Conservation (phyloP, 106 monocot species). For the Alisma plantagoaquatica region DNA sequence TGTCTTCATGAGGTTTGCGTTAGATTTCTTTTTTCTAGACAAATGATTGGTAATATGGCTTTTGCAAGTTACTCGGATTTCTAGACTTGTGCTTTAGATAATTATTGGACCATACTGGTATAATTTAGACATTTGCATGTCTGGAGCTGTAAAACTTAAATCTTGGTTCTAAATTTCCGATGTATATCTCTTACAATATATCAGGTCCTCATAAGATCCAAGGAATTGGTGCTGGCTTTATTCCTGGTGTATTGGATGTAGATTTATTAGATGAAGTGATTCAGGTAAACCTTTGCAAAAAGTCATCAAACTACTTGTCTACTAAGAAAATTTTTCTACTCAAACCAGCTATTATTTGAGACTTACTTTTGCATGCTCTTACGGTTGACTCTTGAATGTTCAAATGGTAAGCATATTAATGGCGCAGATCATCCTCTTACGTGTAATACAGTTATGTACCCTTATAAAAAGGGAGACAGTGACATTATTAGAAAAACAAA, state of each 20-base stretch:
- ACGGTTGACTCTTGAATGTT: background rate
- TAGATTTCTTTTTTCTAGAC: background rate
- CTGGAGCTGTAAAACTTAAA: too few species aligned
- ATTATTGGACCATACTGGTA: background rate
- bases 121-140: background rate
- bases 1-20: background rate
- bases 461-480: too few species aligned
- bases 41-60: too few species aligned
- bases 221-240: too few species aligned
- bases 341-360: background rate
- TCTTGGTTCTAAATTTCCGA: too few species aligned
- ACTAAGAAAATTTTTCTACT: background rate
- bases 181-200: too few species aligned
- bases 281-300: constrained; percentile 5
- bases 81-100: too few species aligned
- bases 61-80: too few species aligned
- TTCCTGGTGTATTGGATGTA: constrained; percentile 11
- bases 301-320: too few species aligned
- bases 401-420: too few species aligned
- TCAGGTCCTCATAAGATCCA: too few species aligned
- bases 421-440: background rate
- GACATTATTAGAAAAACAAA: too few species aligned
- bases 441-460: background rate
- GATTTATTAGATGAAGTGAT: constrained; percentile 10
- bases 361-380: background rate